Conservation (phyloP, 768 basidiomycete species). For the Leccinum boreale region DNA sequence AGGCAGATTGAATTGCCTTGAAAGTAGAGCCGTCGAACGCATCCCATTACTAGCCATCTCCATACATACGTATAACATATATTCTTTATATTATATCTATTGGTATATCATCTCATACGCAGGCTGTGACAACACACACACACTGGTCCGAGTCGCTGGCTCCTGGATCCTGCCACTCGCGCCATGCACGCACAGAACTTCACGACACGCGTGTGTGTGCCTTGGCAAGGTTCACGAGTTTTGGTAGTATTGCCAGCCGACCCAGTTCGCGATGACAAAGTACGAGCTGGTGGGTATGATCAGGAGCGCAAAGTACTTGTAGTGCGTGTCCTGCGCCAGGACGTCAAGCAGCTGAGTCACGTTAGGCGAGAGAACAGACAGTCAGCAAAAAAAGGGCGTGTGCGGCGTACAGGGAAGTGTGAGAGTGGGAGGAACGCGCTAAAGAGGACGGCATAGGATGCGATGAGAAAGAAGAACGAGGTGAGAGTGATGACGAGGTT, state of each 20-base stretch:
- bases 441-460: constrained; percentile 62
- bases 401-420: constrained; percentile 46
- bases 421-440: constrained; percentile 59
- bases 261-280: constrained; percentile 98
- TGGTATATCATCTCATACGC: neutral
- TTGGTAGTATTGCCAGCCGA: constrained; percentile 96
- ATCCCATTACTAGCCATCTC: neutral
- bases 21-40: constrained; percentile 2
- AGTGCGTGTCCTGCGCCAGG: constrained; percentile 73
- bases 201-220: constrained; percentile 5
- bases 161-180: neutral
- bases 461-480: constrained; percentile 50
- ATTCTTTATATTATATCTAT: neutral
- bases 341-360: constrained; percentile 54
- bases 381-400: neutral
- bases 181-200: neutral
- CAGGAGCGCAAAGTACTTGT: constrained; percentile 83
- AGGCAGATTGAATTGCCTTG: constrained; percentile 20
- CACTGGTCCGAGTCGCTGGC: neutral
- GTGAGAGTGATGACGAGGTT: constrained; percentile 47
- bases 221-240: constrained; percentile 58
- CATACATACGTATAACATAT: neutral
- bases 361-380: constrained; percentile 14
- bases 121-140: neutral
- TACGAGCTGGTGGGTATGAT: constrained; percentile 80